These are phyloP conservation scores for Coemansia interrupta DNA, from an alignment of 192 early-diverging fungal species.

Conservation along the genomic window DNA sequence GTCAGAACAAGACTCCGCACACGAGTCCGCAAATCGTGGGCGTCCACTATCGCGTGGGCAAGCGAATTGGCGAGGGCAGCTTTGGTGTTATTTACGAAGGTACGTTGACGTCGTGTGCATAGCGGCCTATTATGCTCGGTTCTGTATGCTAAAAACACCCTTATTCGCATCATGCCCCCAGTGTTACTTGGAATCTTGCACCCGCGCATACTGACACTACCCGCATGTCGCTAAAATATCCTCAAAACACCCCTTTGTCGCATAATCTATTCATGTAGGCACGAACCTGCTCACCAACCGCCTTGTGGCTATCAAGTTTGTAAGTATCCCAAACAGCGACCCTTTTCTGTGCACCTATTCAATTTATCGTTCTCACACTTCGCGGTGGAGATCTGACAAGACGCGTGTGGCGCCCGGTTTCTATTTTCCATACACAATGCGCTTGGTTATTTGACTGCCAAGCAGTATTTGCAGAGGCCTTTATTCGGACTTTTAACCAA, in stretches of 20 bases:
- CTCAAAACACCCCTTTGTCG: background rate
- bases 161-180: too few species aligned
- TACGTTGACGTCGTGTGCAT: constrained; percentile 28
- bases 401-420: too few species aligned
- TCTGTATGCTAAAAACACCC: too few species aligned
- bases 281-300: constrained; percentile 83
- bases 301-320: constrained; percentile 95
- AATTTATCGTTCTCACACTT: background rate
- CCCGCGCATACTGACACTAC: background rate
- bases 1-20: constrained; percentile 39
- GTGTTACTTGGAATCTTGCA: too few species aligned
- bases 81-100: constrained; percentile 99
- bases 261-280: constrained; percentile 20
- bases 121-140: background rate
- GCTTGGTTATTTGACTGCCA: too few species aligned
- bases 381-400: background rate
- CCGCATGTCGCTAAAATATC: background rate
- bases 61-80: constrained; percentile 95
- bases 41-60: constrained; percentile 92
- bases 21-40: constrained; percentile 82
- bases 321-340: constrained; percentile 22
- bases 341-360: constrained; percentile 14
- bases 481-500: too few species aligned
- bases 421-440: too few species aligned
- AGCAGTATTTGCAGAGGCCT: too few species aligned